Percentiles rank a stretch among this genome's conserved stretches.
Evolutionary conservation across 768 basidiomycete genomes (phyloP).

Genomic region (Mycena amicta): DNA sequence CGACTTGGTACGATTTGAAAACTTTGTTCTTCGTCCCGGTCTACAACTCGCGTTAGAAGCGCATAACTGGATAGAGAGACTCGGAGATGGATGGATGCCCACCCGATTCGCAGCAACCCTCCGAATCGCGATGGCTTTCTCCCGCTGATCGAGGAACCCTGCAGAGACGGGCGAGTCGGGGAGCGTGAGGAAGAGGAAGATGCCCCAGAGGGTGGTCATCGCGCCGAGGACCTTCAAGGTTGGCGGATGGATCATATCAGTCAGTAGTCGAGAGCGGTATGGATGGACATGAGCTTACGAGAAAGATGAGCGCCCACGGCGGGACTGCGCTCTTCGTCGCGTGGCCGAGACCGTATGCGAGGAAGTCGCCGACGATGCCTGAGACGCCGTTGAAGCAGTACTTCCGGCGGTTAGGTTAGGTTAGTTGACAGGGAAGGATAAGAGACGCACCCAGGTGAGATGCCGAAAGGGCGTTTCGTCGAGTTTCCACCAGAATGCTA

Average conservation of each 20-base stretch:
- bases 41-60: background rate
- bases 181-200: conserved; percentile 34
- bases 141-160: conserved; percentile 30
- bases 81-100: background rate
- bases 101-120: conserved; percentile 35
- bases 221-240: conserved; percentile 24
- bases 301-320: conserved; percentile 31
- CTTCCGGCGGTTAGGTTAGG: background rate
- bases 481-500: conserved; percentile 31
- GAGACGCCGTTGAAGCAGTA: conserved; percentile 25
- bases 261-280: background rate
- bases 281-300: too few relatives aligned
- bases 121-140: conserved; percentile 37
- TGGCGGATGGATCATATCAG: background rate
- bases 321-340: conserved; percentile 25
- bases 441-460: conserved; percentile 30
- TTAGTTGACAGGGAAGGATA: background rate
- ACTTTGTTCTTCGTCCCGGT: conserved; percentile 37
- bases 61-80: background rate
- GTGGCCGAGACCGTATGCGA: conserved; percentile 30
- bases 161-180: conserved; percentile 38
- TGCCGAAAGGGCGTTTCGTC: conserved; percentile 31
- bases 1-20: conserved; percentile 38
- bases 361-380: conserved; percentile 29
- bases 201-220: conserved; percentile 29